Evolutionary conservation across 768 basidiomycete species (phyloP).

Genomic region (Clavaria fumosa): DNA sequence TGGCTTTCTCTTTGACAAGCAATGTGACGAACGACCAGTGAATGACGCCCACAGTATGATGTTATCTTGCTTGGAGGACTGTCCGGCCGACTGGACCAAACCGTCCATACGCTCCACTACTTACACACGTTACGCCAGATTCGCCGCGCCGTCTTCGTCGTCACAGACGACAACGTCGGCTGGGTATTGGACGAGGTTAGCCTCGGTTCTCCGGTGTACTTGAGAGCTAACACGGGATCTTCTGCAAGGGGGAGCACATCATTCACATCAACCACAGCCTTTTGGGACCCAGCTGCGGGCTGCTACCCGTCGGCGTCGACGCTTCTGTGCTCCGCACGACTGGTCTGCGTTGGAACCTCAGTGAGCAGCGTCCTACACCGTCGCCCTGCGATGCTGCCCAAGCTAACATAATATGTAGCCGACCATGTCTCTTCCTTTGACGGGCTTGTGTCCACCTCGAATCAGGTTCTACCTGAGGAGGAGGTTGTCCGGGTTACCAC

Average conservation of each 20-base stretch:
- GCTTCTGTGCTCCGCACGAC: constrained; percentile 62
- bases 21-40: too few species aligned
- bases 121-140: constrained; percentile 62
- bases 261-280: constrained; percentile 59
- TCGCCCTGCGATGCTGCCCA: neutral
- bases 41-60: constrained; percentile 31
- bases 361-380: constrained; percentile 25
- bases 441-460: constrained; percentile 83
- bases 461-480: constrained; percentile 64
- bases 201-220: constrained; percentile 7
- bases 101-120: constrained; percentile 75
- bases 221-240: neutral
- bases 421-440: constrained; percentile 63
- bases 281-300: constrained; percentile 81
- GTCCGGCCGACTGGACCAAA: constrained; percentile 87
- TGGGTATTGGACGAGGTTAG: constrained; percentile 75
- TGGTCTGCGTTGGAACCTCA: constrained; percentile 82
- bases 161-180: constrained; percentile 83
- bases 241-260: constrained; percentile 59
- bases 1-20: constrained; percentile 8
- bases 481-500: constrained; percentile 59
- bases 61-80: constrained; percentile 78
- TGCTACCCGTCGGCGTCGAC: constrained; percentile 83
- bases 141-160: constrained; percentile 46
- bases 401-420: constrained; percentile 22